Evolutionary conservation across 2,329 filamentous ascomycete species (phyloP), one percentile per base, ranked within the genome.

Genomic region (Diaporthe nobilis): DNA sequence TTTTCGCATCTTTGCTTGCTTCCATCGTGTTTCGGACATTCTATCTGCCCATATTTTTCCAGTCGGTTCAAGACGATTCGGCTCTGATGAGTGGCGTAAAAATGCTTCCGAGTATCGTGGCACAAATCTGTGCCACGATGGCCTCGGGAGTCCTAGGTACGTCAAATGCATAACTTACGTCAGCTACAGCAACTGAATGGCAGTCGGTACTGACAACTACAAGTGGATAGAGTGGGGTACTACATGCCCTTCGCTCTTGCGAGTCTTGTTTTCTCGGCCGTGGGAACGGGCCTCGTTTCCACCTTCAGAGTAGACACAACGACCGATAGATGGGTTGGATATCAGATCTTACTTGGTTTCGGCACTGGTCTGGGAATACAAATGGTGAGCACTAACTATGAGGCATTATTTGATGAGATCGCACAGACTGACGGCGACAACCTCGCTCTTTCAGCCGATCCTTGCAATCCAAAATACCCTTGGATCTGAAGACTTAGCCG

Each of bases 281-380:
- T 61, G 34, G 57, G 57, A 12, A 42, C 34, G 4, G 57, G 57
- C 13, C 57, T 61, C 22, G 20, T 67, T 68, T 37, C 71, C 8
- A 57, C 60, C 10, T 73, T 73, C 34, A 20, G 20, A 25, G 44
- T 55, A 28, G 47, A 55, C 49, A 71, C 67, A n/a, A 10, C 31
- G 10, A 58, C 67, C 10, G 67, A 39, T 31, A 39, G 25, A 25
- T 71, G 67, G 67, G 28, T 71, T 28, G 67, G 67, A 42, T 71
- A 51, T 42, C 67, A 71, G 44, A 51, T 71, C n/a, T n/a, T 58
- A 34, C 47, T 42, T 34, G 67, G 67, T 9, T 42, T 57, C 20
- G 67, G 67, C n/a, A 49, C 44, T 57, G 67, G 67, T n/a, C 28
- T 71, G n/a, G 51, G 67, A 8, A 34, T 71, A 20, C 67, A 71